Evolutionary conservation across 2,329 filamentous ascomycete species (phyloP).

Genomic region (Exophiala mesophila): DNA sequence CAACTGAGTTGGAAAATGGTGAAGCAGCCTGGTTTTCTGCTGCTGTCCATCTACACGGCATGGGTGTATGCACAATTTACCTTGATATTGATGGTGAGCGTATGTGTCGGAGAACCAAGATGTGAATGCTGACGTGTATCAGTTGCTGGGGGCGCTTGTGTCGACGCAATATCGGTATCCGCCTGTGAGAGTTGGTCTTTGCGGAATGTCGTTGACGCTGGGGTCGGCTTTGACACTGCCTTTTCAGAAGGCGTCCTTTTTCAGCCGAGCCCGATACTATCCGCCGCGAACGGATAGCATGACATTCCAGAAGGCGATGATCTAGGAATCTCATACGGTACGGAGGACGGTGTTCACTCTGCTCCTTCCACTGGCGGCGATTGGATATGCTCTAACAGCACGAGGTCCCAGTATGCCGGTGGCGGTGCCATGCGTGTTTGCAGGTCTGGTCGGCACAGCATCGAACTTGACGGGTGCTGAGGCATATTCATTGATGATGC

Average conservation of each 20-base stretch:
- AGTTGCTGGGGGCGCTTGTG: conserved; percentile 64
- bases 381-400: conserved; percentile 64
- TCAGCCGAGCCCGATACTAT: conserved; percentile 60
- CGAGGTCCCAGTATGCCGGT: conserved; percentile 57
- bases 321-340: conserved; percentile 68
- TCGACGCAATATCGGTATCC: conserved; percentile 63
- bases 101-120: not conserved
- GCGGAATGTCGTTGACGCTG: conserved; percentile 61
- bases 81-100: conserved; percentile 61
- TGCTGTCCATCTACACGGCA: conserved; percentile 66
- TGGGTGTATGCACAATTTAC: conserved; percentile 78
- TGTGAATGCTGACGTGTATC: conserved; percentile 5
- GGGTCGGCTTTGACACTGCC: conserved; percentile 67
- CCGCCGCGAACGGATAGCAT: conserved; percentile 60
- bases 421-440: conserved; percentile 62
- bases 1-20: conserved; percentile 66
- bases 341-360: conserved; percentile 65
- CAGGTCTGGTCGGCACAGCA: conserved; percentile 63
- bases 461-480: conserved; percentile 70
- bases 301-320: conserved; percentile 59
- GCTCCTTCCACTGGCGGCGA: conserved; percentile 60
- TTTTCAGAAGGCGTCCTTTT: conserved; percentile 65
- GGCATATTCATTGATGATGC: conserved; percentile 73
- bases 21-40: conserved; percentile 66
- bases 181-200: conserved; percentile 62